phyloP scores from a whole-genome alignment of 306 rosid genomes.

The Vicia faba region DNA sequence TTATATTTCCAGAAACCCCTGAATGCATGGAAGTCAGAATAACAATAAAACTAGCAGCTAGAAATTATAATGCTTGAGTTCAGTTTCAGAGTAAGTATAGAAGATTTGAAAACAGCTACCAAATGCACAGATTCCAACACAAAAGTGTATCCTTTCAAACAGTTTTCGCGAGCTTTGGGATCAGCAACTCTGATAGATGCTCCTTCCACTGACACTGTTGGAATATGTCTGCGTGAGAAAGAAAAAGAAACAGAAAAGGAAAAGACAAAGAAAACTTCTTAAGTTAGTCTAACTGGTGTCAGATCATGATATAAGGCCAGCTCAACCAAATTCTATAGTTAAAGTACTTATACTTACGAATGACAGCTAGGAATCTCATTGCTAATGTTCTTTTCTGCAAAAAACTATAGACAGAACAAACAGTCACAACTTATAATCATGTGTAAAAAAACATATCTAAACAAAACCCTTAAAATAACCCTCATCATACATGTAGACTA shows the following conservation, averaged over 20 bases:
- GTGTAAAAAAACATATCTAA: slow-evolving; percentile 5
- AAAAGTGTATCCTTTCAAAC: slow-evolving; percentile 76
- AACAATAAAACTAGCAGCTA: slow-evolving; percentile 11
- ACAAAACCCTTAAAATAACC: slow-evolving; percentile 6
- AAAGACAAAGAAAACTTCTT: slow-evolving; percentile 30
- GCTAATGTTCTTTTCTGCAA: slow-evolving; percentile 65
- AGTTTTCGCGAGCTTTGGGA: slow-evolving; percentile 66
- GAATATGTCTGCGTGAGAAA: slow-evolving; percentile 58
- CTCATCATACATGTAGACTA: slow-evolving; percentile 22
- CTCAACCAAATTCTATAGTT: slow-evolving; percentile 30
- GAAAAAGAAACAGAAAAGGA: slow-evolving; percentile 15
- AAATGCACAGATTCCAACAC: slow-evolving; percentile 58
- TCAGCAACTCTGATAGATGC: slow-evolving; percentile 69
- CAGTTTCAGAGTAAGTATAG: slow-evolving; percentile 32
- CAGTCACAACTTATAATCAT: slow-evolving; percentile 40
- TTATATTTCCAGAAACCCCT: slow-evolving; percentile 21
- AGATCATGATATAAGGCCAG: slow-evolving; percentile 33
- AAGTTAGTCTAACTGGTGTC: slow-evolving; percentile 33
- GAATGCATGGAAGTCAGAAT: slow-evolving; percentile 22
- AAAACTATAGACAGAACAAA: slow-evolving; percentile 50
- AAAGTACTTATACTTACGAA: slow-evolving; percentile 57
- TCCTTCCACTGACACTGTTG: slow-evolving; percentile 67
- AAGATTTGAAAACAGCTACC: slow-evolving; percentile 50
- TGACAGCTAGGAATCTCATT: slow-evolving; percentile 66
- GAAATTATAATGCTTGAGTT: slow-evolving; percentile 3